Evolutionary conservation across 2,329 filamentous ascomycete species (phyloP), one percentile per base, ranked within the genome.

Genomic region (Sporothrix brunneoviolacea): DNA sequence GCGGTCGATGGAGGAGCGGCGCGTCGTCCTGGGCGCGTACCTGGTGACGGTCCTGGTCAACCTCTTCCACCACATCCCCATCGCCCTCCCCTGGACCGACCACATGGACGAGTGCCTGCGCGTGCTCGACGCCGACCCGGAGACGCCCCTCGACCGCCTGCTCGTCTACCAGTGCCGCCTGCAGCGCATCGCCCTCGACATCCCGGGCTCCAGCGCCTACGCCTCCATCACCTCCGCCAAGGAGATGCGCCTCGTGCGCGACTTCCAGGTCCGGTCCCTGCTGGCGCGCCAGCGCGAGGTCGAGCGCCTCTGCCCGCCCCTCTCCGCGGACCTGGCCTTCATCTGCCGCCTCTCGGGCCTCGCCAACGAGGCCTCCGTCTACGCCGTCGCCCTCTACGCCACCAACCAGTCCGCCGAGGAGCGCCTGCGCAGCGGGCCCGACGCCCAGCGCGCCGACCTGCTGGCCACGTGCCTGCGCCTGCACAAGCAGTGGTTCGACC

Each of bases 41-140:
- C 43, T 51, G 3, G 27, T 47, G 1, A 51, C 50, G 3, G 50
- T 21, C 37, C 32, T 47, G 8, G 43, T 51, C 16, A 32, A 37
- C 4, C 22, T 43, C 16, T 51, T 54, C 28, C 52, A 54, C 49
- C 39, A 46, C 19, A 71, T 71, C 42, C 67, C 71, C 43, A 75
- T 80, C 46, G 59, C 70, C 2, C 64, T 83, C 40, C 68, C 65
- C 4, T 85, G 80, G 80, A 80, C 73, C 1, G 57, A 73, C 1
- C 71, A 80, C 48, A 73, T 84, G 68, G 77, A 81, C 28, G 77
- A 82, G 22, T 77, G 71, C 28, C 64, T 83, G 1, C 62, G 69
- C 3, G 55, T 70, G 1, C 62, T 84, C 0, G 38, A 48, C 8
- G 27, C 39, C 1, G 33, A 19, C n/a, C 44, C 43, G 5, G 48